Percentiles rank a stretch among this genome's conserved stretches.
Conservation (phyloP, 441 rosid species). For the Hura crepitans region DNA sequence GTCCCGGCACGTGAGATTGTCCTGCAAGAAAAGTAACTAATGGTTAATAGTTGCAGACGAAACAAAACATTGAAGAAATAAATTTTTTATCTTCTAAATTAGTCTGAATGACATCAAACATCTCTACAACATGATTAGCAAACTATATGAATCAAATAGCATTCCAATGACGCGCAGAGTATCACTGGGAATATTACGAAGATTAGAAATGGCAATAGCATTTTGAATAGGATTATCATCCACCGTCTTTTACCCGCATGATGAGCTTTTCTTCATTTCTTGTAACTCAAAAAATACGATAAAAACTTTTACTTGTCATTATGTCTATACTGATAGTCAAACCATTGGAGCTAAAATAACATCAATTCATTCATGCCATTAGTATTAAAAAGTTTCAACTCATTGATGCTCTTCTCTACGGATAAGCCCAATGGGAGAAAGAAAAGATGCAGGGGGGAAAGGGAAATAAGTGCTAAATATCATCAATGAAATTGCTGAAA, state of each 20-base stretch:
- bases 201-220: not conserved
- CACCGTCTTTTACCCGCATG: not conserved
- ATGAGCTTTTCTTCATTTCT: not conserved
- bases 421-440: not conserved
- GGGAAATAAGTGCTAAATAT: not conserved
- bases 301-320: not conserved
- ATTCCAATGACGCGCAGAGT: not conserved
- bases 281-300: not conserved
- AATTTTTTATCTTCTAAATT: not conserved
- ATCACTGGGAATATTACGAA: not conserved
- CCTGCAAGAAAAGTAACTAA: slow-evolving; percentile 18
- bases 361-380: no score
- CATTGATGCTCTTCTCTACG: not conserved
- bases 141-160: no score
- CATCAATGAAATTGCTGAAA: not conserved
- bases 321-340: not conserved
- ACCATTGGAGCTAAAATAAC: not conserved
- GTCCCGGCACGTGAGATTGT: not conserved
- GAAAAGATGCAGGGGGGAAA: not conserved
- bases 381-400: not conserved
- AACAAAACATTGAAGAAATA: not conserved
- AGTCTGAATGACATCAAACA: not conserved
- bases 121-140: not conserved
- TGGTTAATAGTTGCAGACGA: not conserved
- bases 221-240: not conserved